Base-by-base conservation (phyloP, 1,284 basidiomycete genomes). In the Moniliophthora roreri region DNA sequence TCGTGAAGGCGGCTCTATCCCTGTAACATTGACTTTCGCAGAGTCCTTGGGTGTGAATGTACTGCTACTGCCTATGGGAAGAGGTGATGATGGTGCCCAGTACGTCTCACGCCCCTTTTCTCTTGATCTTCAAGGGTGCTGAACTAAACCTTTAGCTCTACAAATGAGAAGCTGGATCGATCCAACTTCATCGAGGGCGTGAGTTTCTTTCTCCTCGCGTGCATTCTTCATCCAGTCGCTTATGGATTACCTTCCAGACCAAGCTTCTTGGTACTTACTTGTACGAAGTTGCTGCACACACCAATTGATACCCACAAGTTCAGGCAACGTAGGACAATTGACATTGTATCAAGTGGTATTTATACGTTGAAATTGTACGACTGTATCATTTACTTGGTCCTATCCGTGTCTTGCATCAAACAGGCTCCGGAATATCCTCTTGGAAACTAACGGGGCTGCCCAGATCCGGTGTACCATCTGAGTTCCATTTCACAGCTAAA, bases 1-100 rank as follows among this genome's bases (percentile, higher is more conserved):
- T 1, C 83, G 94, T 47, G 96, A 99, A 73, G 96, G 97, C 54
- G 95, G 96, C 1, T 96, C 93, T 1, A 98, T 98, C 62, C 95
- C 95, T 0, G 93, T 98, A 46, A 97, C 95, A 5, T 80, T 99
- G 54, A 97, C 95, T 3, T 98, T 99, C 70, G 93, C 95, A 16
- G 93, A 98, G 67, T 82, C 85, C 46, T 75, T 98, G 47, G 82
- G 83, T 23, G 85, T 89, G 36, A 91, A 91, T 60, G 89, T 97
- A 8, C 71, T 95, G 39, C 74, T 98, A 21, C 76, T 98, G 49
- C 95, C 95, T 3, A 95, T 98, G 86, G 95, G 95, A 7, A 77
- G 94, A 52, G 91, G 92, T 4, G 93, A 96, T 65, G 95, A 99
- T 64, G 95, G 95, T 60, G 91, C 93, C 28, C 93, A 95, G 87